Conservation (phyloP, 2,329 filamentous ascomycete genomes). For the Fusarium longipes region DNA sequence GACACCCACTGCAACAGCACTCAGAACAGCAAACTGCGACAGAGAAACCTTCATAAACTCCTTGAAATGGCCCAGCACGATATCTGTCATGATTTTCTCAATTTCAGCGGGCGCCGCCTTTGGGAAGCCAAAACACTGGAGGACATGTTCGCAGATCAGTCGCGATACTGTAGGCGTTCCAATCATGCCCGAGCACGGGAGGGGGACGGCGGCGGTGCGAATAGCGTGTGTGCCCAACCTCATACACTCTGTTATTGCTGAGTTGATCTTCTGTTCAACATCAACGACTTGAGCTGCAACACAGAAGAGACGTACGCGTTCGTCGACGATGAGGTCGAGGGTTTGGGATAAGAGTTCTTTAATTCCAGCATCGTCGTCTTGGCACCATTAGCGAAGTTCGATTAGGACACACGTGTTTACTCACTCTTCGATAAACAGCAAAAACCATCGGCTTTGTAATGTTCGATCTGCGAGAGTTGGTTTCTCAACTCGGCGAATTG, state of each 20-base stretch:
- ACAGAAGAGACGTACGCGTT: slow-evolving; percentile 48
- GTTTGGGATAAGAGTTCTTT: slow-evolving; percentile 44
- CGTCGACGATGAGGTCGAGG: slow-evolving; percentile 45
- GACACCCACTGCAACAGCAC: slow-evolving; percentile 28
- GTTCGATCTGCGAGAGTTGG: slow-evolving; percentile 43
- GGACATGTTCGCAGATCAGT: slow-evolving; percentile 46
- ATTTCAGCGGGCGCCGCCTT: slow-evolving; percentile 40
- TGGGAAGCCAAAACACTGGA: slow-evolving; percentile 45
- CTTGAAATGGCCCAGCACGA: slow-evolving; percentile 43
- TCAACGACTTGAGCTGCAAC: slow-evolving; percentile 47
- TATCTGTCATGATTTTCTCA: slow-evolving; percentile 39
- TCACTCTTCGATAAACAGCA: slow-evolving; percentile 44
- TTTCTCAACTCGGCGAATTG: slow-evolving; percentile 41
- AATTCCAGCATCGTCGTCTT: slow-evolving; percentile 41
- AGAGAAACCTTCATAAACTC: slow-evolving; percentile 38
- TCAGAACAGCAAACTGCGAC: slow-evolving; percentile 32
- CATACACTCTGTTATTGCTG: slow-evolving; percentile 47
- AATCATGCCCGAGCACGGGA: slow-evolving; percentile 41
- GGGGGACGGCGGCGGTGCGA: slow-evolving; percentile 43
- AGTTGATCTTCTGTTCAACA: slow-evolving; percentile 48
- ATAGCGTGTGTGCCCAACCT: slow-evolving; percentile 46
- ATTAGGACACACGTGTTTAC: fast-evolving
- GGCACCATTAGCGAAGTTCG: background rate
- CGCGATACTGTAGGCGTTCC: slow-evolving; percentile 44
- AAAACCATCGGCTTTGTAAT: slow-evolving; percentile 45